These are phyloP conservation scores for Carex cristatella DNA, from an alignment of 176 grass and related monocot species.

Conservation along the genomic window DNA sequence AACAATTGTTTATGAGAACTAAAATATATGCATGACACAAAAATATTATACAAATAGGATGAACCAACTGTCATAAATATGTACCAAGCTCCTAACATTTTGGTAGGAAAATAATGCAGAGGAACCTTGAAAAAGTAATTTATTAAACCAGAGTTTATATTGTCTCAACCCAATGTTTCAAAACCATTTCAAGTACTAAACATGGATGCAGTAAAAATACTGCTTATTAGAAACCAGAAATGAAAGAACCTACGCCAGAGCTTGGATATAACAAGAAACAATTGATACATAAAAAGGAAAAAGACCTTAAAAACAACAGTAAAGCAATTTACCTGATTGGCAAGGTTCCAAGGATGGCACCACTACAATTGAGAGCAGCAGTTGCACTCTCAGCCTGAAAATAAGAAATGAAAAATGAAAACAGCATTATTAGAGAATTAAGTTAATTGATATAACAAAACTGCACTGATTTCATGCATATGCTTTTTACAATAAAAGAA, in stretches of 20 bases:
- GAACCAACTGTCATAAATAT: background rate
- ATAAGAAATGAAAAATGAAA: constrained; percentile 15
- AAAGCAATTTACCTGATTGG: constrained; percentile 68
- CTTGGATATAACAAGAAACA: background rate
- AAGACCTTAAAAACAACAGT: background rate
- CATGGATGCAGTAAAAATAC: background rate
- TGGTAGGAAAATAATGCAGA: too few species aligned
- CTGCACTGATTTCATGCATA: background rate
- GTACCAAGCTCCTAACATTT: background rate
- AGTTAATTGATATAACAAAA: background rate
- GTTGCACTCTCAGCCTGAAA: constrained; percentile 98
- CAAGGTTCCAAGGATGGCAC: constrained; percentile 83
- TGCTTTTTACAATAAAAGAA: background rate
- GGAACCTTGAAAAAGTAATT: too few species aligned
- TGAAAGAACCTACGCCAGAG: background rate
- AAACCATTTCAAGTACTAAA: background rate
- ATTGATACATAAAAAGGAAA: background rate
- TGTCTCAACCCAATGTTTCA: background rate
- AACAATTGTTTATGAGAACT: background rate
- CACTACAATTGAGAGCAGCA: constrained; percentile 91
- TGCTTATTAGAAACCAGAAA: background rate
- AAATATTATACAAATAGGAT: background rate
- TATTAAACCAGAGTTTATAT: background rate
- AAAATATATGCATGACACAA: background rate
- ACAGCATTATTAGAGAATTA: constrained; percentile 1